These are phyloP conservation scores for Elaeagnus macrophylla DNA, from an alignment of 306 rosid genomes.

Conservation along the genomic window DNA sequence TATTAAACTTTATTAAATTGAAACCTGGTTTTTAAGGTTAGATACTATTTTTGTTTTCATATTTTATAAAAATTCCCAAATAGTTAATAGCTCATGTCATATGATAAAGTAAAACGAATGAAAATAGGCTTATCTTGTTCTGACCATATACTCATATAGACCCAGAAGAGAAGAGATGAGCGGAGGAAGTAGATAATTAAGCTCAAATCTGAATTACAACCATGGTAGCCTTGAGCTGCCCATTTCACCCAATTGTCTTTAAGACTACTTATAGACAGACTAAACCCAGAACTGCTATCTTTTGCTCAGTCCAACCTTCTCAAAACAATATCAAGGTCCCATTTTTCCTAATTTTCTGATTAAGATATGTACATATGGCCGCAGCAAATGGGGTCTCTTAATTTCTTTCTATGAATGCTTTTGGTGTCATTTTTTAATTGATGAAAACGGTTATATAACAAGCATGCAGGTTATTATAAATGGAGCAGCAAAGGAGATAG, in stretches of 20 bases:
- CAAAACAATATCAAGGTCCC: slow-evolving; percentile 68
- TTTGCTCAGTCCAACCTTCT: slow-evolving; percentile 54
- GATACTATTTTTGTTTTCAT: too few relatives aligned
- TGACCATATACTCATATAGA: background rate
- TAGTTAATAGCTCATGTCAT: too few relatives aligned
- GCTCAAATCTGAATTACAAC: slow-evolving; percentile 24
- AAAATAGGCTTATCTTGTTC: too few relatives aligned
- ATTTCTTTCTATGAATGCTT: too few relatives aligned
- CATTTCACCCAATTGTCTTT: slow-evolving; percentile 28
- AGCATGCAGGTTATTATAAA: slow-evolving; percentile 60
- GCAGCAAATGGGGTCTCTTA: too few relatives aligned
- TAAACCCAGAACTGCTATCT: slow-evolving; percentile 30
- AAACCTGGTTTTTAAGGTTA: too few relatives aligned
- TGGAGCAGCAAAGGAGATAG: slow-evolving; percentile 93
- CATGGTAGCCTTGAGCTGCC: slow-evolving; percentile 67
- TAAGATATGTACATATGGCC: too few relatives aligned
- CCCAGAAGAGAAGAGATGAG: slow-evolving; percentile 4
- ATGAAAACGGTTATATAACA: background rate
- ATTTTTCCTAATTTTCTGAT: background rate
- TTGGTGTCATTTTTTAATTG: background rate
- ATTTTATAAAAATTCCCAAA: too few relatives aligned
- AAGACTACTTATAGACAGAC: slow-evolving; percentile 15
- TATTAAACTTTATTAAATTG: too few relatives aligned
- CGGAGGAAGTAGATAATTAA: slow-evolving; percentile 7
- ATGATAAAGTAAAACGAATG: too few relatives aligned